Conservation (phyloP, 208 protist species). For the Leishmania gerbilli region DNA sequence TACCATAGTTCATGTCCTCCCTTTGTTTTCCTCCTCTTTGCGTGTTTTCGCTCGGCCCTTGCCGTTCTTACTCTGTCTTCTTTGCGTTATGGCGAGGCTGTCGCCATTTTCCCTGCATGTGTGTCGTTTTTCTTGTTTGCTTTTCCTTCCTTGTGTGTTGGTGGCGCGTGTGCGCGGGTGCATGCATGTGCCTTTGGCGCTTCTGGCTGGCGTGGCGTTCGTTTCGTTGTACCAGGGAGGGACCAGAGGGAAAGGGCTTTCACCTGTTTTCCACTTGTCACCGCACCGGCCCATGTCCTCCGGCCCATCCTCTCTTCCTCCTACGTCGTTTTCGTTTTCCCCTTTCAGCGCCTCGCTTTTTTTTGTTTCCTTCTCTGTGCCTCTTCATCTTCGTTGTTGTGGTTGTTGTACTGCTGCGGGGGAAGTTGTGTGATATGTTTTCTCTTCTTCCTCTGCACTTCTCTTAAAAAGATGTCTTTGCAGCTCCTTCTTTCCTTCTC, state of each 20-base stretch:
- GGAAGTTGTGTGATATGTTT: background rate
- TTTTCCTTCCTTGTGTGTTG: background rate
- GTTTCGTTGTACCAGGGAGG: background rate
- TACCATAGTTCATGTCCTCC: constrained; percentile 22
- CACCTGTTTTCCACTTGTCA: background rate
- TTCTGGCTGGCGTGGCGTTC: background rate
- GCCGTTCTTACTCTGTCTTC: constrained; percentile 16
- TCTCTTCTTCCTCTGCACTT: background rate
- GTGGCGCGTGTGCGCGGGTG: background rate
- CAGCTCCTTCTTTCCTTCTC: background rate
- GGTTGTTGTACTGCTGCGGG: background rate
- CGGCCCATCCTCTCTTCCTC: background rate
- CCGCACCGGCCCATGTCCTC: background rate
- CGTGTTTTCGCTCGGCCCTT: constrained; percentile 6
- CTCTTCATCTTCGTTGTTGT: background rate
- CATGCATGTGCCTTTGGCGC: background rate
- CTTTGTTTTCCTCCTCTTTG: background rate
- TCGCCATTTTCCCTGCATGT: constrained; percentile 12
- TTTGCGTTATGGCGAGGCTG: constrained; percentile 3
- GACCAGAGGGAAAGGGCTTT: background rate
- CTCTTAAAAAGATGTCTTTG: background rate
- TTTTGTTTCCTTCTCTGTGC: background rate
- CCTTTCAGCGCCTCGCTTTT: background rate
- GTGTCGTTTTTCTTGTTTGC: background rate
- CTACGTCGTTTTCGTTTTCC: background rate